phyloP scores from a whole-genome alignment of 2,329 filamentous ascomycete species.

The Botrytis sinoallii region DNA sequence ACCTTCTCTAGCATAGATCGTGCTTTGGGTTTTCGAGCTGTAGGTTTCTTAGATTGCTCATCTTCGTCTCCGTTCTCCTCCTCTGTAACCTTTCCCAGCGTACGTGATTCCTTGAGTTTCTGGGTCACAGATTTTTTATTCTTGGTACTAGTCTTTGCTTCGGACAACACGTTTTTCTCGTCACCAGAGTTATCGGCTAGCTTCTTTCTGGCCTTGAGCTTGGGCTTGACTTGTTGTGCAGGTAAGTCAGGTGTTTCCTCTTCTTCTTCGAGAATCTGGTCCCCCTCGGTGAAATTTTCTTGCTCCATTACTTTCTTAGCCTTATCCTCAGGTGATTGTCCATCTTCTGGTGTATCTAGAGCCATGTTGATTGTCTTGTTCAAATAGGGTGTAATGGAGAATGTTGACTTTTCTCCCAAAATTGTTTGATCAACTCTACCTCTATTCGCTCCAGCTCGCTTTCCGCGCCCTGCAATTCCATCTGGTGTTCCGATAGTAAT shows the following conservation, averaged over 20 bases:
- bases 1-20: slow-evolving; percentile 38
- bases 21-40: slow-evolving; percentile 6
- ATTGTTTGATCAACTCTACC: slow-evolving; percentile 54
- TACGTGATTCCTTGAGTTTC: slow-evolving; percentile 34
- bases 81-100: slow-evolving; percentile 43
- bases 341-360: slow-evolving; percentile 38
- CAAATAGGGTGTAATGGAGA: slow-evolving; percentile 92
- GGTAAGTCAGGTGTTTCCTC: slow-evolving; percentile 5
- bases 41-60: slow-evolving; percentile 21
- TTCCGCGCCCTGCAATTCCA: slow-evolving; percentile 43
- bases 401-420: slow-evolving; percentile 82
- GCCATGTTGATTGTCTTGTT: slow-evolving; percentile 66
- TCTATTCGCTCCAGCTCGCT: slow-evolving; percentile 51
- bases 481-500: slow-evolving; percentile 51
- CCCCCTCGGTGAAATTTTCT: slow-evolving; percentile 21
- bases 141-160: slow-evolving; percentile 39
- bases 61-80: slow-evolving; percentile 36
- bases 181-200: slow-evolving; percentile 24
- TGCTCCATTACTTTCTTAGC: slow-evolving; percentile 17
- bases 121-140: slow-evolving; percentile 37
- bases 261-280: slow-evolving; percentile 12
- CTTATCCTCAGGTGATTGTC: not conserved
- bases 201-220: slow-evolving; percentile 31
- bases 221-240: slow-evolving; percentile 15
- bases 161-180: slow-evolving; percentile 44